phyloP scores from a whole-genome alignment of 2,329 filamentous ascomycete genomes.

The Aspergillus arachidicola region DNA sequence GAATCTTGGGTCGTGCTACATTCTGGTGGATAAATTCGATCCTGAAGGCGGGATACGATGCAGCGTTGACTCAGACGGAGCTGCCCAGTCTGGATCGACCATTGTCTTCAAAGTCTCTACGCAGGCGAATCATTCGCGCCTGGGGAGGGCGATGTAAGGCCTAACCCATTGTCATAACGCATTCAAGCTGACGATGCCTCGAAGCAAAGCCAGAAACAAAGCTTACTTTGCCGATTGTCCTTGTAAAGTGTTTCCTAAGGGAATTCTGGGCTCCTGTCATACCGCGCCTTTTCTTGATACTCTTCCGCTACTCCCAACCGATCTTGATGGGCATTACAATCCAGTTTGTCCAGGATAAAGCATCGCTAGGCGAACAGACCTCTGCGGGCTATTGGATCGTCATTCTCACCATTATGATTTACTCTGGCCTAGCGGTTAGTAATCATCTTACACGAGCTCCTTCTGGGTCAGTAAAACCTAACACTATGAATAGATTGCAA shows the following conservation, averaged over 20 bases:
- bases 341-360: too few species aligned
- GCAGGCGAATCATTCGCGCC: not conserved
- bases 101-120: not conserved
- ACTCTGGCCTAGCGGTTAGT: too few species aligned
- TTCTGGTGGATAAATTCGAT: not conserved
- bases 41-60: not conserved
- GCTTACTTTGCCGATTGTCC: not conserved
- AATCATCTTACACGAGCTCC: too few species aligned
- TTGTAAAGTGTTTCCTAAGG: not conserved
- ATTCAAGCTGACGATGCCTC: not conserved
- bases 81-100: too few species aligned
- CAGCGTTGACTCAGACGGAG: not conserved
- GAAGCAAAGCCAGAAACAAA: not conserved
- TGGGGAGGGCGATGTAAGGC: not conserved
- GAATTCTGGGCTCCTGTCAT: not conserved
- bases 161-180: too few species aligned
- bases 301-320: not conserved
- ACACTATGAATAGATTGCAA: too few species aligned
- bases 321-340: not conserved
- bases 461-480: too few species aligned
- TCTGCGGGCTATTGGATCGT: too few species aligned
- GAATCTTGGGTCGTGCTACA: not conserved
- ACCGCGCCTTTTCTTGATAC: not conserved
- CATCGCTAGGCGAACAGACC: too few species aligned
- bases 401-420: too few species aligned